A percentile compares a stretch with the other conserved stretches of the same genome.
These are phyloP conservation scores for Aspergillus terreus DNA, from an alignment of 2,329 filamentous ascomycete species.

Conservation along the genomic window DNA sequence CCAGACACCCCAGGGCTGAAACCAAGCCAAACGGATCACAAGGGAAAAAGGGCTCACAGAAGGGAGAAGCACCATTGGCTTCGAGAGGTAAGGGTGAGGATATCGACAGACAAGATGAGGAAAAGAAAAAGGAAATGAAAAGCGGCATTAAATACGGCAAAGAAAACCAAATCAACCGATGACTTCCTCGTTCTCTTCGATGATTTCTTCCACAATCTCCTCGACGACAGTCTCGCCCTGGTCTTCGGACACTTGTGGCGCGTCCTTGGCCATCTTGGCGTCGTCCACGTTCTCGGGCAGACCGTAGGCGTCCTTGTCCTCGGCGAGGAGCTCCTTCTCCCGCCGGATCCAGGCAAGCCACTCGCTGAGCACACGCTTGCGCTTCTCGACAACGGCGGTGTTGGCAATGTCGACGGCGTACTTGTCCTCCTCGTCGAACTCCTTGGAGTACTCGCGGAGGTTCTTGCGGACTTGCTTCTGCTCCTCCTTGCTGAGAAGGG, in stretches of 20 bases:
- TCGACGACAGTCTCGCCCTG: conserved; percentile 78
- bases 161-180: conserved; percentile 37
- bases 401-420: conserved; percentile 93
- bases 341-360: conserved; percentile 81
- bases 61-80: conserved; percentile 10
- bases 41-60: conserved; percentile 14
- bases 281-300: conserved; percentile 64
- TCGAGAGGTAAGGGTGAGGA: conserved; percentile 18
- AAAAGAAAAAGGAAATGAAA: conserved; percentile 22
- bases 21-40: conserved; percentile 18
- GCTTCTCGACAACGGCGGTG: conserved; percentile 84
- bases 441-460: conserved; percentile 89
- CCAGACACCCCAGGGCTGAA: conserved; percentile 15
- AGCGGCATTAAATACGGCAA: conserved; percentile 30
- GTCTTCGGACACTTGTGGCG: conserved; percentile 55
- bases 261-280: conserved; percentile 48
- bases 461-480: conserved; percentile 98
- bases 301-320: conserved; percentile 67
- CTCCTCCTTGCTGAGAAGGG: conserved; percentile 92
- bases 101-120: conserved; percentile 25
- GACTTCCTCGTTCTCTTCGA: conserved; percentile 80
- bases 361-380: conserved; percentile 77
- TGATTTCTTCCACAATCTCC: conserved; percentile 80
- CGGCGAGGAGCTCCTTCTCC: conserved; percentile 66
- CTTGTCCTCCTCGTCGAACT: conserved; percentile 92